Evolutionary conservation across 176 grass and related monocot genomes (phyloP).

Genomic region (Carex kokanica): DNA sequence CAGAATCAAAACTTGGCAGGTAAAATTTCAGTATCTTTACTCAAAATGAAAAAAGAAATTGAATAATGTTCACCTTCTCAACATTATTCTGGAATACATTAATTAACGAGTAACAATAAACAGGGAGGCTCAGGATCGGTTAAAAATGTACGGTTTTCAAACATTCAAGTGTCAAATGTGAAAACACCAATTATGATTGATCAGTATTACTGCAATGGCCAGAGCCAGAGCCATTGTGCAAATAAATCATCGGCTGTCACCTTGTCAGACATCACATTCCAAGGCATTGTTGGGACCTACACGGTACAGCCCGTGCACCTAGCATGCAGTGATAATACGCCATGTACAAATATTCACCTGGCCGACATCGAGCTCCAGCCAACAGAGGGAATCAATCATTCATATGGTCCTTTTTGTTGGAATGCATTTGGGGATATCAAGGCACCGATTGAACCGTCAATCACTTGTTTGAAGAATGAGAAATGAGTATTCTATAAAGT

Average conservation of each 20-base stretch:
- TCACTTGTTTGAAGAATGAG: slow-evolving; percentile 38
- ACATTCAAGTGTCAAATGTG: slow-evolving; percentile 40
- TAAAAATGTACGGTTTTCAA: slow-evolving; percentile 38
- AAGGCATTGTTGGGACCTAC: slow-evolving; percentile 50
- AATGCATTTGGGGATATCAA: slow-evolving; percentile 40
- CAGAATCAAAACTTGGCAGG: slow-evolving; percentile 84
- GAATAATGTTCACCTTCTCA: no score
- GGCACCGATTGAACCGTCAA: slow-evolving; percentile 33
- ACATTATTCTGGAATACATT: neutral
- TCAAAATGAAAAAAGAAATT: neutral
- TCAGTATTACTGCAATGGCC: slow-evolving; percentile 58
- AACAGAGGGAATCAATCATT: neutral
- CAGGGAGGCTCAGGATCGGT: slow-evolving; percentile 61
- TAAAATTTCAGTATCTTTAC: neutral
- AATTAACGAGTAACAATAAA: neutral
- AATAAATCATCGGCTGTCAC: slow-evolving; percentile 58
- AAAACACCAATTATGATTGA: slow-evolving; percentile 57
- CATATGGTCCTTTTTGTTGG: slow-evolving; percentile 53
- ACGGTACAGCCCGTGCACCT: slow-evolving; percentile 46
- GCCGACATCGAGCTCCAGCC: slow-evolving; percentile 36
- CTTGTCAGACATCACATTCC: slow-evolving; percentile 44
- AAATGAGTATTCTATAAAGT: slow-evolving; percentile 8
- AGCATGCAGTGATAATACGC: slow-evolving; percentile 57
- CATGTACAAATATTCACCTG: slow-evolving; percentile 42
- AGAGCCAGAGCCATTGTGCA: slow-evolving; percentile 29